Conservation (phyloP, 1,284 basidiomycete genomes). For the Cryptococcus sp. region DNA sequence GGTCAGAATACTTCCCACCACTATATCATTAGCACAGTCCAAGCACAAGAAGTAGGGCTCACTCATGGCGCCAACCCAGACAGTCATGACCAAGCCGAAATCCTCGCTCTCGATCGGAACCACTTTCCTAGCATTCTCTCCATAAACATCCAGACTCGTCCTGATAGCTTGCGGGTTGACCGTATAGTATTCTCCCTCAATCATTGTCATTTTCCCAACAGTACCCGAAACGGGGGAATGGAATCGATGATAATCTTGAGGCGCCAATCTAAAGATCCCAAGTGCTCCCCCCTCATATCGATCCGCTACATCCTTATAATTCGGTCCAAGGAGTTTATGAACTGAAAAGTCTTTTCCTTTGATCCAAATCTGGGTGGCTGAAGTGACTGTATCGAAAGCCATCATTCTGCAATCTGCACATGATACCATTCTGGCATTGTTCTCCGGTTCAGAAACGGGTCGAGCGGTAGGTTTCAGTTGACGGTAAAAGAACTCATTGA, state of each 20-base stretch:
- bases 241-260: constrained; percentile 96
- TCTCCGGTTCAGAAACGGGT: constrained; percentile 66
- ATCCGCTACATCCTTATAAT: constrained; percentile 63
- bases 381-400: constrained; percentile 77
- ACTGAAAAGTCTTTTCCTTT: constrained; percentile 93
- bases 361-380: constrained; percentile 91
- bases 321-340: constrained; percentile 70
- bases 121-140: constrained; percentile 86
- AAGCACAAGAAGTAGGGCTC: constrained; percentile 7
- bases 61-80: constrained; percentile 86
- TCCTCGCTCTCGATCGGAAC: constrained; percentile 79
- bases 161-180: constrained; percentile 60
- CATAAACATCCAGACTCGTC: constrained; percentile 75
- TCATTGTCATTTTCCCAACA: constrained; percentile 73
- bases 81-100: constrained; percentile 83
- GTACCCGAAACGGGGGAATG: constrained; percentile 84
- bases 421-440: constrained; percentile 74
- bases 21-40: constrained; percentile 18
- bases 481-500: constrained; percentile 84
- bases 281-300: constrained; percentile 68
- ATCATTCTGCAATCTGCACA: constrained; percentile 92
- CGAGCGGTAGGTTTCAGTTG: constrained; percentile 80
- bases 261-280: constrained; percentile 77
- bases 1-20: constrained; percentile 84
- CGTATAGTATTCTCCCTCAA: constrained; percentile 85